Evolutionary conservation across 2,329 filamentous ascomycete species (phyloP), one percentile per base, ranked within the genome.

Genomic region (Domatiomyces globalis): DNA sequence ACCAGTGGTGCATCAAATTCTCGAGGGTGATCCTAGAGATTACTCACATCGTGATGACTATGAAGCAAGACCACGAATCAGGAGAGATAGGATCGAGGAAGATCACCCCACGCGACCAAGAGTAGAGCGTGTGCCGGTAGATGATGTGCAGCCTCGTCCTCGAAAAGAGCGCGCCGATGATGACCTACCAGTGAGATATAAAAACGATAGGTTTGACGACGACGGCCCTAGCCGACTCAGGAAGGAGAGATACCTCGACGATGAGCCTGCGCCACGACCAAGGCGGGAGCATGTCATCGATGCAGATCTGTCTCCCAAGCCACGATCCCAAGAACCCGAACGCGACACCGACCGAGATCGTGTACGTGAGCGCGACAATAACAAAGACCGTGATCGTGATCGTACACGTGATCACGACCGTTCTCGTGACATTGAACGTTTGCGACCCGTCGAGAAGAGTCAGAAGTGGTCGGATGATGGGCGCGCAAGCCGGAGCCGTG

Each of bases 1-100:
- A 22, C 57, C 60, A 22, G 58, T 62, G 12, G 43, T 60, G 22
- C 56, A 61, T 54, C 60, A 61, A 18, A 53, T 56, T 50, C 57
- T 54, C 5, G 58, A 61, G 8, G 60, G 61, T 25, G 57, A 52
- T 29, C 54, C 57, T 46, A 18, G 47, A 19, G 20, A 42, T 27
- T 19, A 27, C 44, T 50, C 56, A 8, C 54, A 54, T 6, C 36
- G 51, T 27, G 54, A 56, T 44, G 48, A 50, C 2, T 49, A 50
- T 22, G 46, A 46, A 17, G n/a, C 46, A 43, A 36, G 52, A 15
- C 12, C 43, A 27, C n/a, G 19, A 9, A 22, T 42, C 20, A 48
- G 39, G 27, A n/a, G 9, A 46, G 45, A 42, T 25, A 42, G 33
- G 15, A 45, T 52, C 46, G 52, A 54, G 17, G 52, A 51, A 7